Evolutionary conservation across 1,139 yeast genomes (phyloP).

Genomic region (Martiniozyma asiatica): DNA sequence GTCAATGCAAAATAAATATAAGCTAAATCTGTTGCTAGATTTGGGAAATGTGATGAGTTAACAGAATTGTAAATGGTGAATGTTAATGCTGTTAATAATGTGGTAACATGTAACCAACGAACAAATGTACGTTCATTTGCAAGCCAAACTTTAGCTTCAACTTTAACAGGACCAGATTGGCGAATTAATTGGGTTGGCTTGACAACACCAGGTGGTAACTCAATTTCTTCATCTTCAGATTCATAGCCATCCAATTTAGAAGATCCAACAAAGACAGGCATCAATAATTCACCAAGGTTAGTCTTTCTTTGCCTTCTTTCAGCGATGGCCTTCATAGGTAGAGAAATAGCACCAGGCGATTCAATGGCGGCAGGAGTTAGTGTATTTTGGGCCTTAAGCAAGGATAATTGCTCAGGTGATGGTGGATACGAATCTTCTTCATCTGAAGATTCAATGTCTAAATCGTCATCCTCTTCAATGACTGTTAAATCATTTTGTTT

Average conservation of each 20-base stretch:
- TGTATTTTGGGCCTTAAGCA: neutral
- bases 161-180: slow-evolving; percentile 83
- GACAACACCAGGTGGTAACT: slow-evolving; percentile 77
- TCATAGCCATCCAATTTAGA: slow-evolving; percentile 35
- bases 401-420: slow-evolving; percentile 5
- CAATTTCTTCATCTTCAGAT: slow-evolving; percentile 81
- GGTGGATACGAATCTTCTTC: slow-evolving; percentile 30
- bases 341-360: slow-evolving; percentile 6
- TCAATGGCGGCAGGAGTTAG: slow-evolving; percentile 4
- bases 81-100: slow-evolving; percentile 75
- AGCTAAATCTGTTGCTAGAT: slow-evolving; percentile 54
- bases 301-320: slow-evolving; percentile 13
- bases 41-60: slow-evolving; percentile 43
- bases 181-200: slow-evolving; percentile 72
- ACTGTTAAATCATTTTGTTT: slow-evolving; percentile 18
- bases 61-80: slow-evolving; percentile 78
- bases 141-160: slow-evolving; percentile 96
- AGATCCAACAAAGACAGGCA: slow-evolving; percentile 21
- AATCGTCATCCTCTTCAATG: slow-evolving; percentile 22
- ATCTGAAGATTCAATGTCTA: slow-evolving; percentile 26
- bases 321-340: too few species aligned
- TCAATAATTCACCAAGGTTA: slow-evolving; percentile 12
- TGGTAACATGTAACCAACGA: slow-evolving; percentile 91
- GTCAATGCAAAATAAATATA: slow-evolving; percentile 73
- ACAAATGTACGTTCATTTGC: slow-evolving; percentile 96